Base-by-base conservation (phyloP, 371 early-diverging fungal genomes). In the Circinella minor region DNA sequence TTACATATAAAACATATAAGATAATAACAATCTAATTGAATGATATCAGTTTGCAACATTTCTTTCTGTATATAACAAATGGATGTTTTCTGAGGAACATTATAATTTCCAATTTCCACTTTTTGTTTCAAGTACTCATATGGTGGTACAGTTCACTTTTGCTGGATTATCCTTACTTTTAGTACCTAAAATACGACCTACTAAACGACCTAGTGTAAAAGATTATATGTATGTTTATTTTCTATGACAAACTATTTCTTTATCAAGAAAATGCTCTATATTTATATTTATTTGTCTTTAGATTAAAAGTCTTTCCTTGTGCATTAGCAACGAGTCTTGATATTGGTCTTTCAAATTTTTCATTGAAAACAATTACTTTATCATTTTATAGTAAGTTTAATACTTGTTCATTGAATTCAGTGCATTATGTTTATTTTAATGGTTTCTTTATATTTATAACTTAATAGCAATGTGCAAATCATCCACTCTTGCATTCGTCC, bases 241-340 rank as follows among this genome's bases (percentile, higher is more conserved):
- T 27, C 27, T 27, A 27, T 27, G 27, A 27, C 27, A 27, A 18
- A 27, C 43, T 43, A 43, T 43, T 43, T 43, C 11, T 43, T 43
- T 43, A 9, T 43, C 11, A 9, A 11, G 43, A 43, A 11, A 43
- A 6, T 43, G 11, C 6, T 43, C 36, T 20, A 17, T 0, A 8
- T 17, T 15, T 15, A 38, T 11, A 10, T 1, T 39, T 4, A 13
- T 36, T 36, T 15, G 7, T 27, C 10, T 47, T 4, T 69, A 87
- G 89, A 55, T 85, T 81, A 68, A 89, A 87, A 63, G 83, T 89
- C 4, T 77, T 96, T 17, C 97, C 97, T 0, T 95, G 96, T 72
- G 95, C 92, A 36, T 71, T 95, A 5, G 94, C 96, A 0, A 93
- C 96, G 15, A 94, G 93, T 63, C 75, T 96, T 71, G 96, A 97